Conservation (phyloP, 768 basidiomycete genomes). For the Leccinum variicolor region DNA sequence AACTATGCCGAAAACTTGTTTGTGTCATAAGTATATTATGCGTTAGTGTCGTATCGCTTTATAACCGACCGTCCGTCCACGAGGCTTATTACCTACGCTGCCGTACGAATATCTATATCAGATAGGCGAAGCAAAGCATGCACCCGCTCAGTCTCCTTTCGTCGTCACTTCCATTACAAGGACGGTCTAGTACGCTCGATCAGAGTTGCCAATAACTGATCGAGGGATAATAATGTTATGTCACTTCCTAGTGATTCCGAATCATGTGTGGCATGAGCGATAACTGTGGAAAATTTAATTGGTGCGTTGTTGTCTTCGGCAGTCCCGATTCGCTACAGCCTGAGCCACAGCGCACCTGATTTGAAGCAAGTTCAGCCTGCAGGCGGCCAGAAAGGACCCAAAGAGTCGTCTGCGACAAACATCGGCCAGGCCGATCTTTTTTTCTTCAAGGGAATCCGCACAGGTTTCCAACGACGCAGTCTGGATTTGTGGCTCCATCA, state of each 20-base stretch:
- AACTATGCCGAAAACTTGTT: neutral
- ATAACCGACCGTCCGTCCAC: neutral
- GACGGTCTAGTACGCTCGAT: neutral
- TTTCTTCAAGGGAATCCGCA: neutral
- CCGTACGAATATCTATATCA: neutral
- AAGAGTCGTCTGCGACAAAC: neutral
- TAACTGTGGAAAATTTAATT: neutral
- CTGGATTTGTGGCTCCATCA: neutral
- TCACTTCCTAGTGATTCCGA: neutral
- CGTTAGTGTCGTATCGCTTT: neutral
- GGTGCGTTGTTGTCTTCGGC: neutral
- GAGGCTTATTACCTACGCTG: neutral
- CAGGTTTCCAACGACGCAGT: neutral
- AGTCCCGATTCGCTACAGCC: neutral
- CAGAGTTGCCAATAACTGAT: neutral
- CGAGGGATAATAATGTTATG: neutral
- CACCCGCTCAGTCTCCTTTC: neutral
- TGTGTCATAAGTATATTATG: neutral
- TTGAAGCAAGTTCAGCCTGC: neutral
- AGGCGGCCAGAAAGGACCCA: neutral
- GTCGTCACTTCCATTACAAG: neutral
- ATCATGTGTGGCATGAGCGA: neutral
- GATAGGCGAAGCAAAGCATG: neutral
- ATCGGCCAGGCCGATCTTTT: neutral
- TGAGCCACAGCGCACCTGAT: neutral